Percentiles rank a stretch among this genome's conserved stretches.
Conservation (phyloP, 805 yeast species). For the Yarrowia sp. region DNA sequence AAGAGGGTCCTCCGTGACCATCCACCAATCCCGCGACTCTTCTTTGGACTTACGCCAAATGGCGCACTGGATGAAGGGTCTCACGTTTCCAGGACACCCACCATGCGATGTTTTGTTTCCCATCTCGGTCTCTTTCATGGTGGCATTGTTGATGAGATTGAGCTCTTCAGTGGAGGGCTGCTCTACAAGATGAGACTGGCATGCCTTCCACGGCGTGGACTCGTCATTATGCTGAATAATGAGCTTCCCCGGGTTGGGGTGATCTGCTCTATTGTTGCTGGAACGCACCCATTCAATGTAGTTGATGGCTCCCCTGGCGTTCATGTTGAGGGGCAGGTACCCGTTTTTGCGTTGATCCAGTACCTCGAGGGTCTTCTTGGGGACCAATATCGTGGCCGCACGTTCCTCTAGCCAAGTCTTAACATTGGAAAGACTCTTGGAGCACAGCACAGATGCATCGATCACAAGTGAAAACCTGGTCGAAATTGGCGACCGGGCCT, state of each 20-base stretch:
- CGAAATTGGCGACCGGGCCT: slow-evolving; percentile 3
- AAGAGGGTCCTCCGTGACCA: slow-evolving; percentile 21
- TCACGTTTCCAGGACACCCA: background rate
- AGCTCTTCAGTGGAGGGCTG: slow-evolving; percentile 10
- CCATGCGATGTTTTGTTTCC: background rate
- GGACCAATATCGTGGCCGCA: slow-evolving; percentile 20
- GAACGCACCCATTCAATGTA: slow-evolving; percentile 17
- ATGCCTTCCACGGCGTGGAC: slow-evolving; percentile 15
- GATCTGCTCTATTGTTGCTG: slow-evolving; percentile 7
- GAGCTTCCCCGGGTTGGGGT: slow-evolving; percentile 17
- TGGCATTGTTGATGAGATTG: slow-evolving; percentile 30
- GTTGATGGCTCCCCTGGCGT: slow-evolving; percentile 13
- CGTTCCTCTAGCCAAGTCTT: slow-evolving; percentile 36
- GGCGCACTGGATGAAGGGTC: slow-evolving; percentile 21
- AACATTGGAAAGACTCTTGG: slow-evolving; percentile 1
- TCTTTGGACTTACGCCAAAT: slow-evolving; percentile 23
- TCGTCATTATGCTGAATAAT: slow-evolving; percentile 17
- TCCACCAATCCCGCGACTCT: slow-evolving; percentile 15
- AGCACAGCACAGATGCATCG: slow-evolving; percentile 17
- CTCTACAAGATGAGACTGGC: slow-evolving; percentile 8
- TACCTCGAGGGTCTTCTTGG: slow-evolving; percentile 25
- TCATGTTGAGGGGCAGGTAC: slow-evolving; percentile 22
- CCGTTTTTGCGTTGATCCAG: slow-evolving; percentile 25
- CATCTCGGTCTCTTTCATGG: slow-evolving; percentile 32
- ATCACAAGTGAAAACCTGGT: slow-evolving; percentile 18